Evolutionary conservation across 75 land plant species (phyloP).

Genomic region (Chamaecyparis obtusa): DNA sequence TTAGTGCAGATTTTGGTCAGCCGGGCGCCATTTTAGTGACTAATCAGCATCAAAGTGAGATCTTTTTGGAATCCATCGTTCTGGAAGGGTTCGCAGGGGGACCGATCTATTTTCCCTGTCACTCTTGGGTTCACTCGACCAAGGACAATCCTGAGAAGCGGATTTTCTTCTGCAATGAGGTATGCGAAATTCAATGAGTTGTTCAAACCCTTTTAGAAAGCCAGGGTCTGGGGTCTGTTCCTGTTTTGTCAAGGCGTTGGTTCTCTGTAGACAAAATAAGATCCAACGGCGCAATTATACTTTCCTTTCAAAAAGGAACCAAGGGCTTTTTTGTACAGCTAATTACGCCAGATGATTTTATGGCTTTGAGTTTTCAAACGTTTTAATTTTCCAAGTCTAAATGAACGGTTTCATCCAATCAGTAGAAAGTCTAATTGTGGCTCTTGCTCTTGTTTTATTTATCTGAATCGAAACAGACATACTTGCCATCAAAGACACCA

Average conservation of each 20-base stretch:
- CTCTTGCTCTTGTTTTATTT: not conserved
- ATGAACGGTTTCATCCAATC: not conserved
- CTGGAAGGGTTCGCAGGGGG: constrained; percentile 45
- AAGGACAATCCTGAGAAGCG: constrained; percentile 46
- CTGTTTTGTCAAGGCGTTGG: not conserved
- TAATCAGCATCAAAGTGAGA: constrained; percentile 67
- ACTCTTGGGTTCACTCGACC: constrained; percentile 82
- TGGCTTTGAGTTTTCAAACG: not conserved
- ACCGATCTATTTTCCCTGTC: constrained; percentile 65
- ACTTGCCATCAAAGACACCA: constrained; percentile 69
- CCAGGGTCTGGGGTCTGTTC: not conserved
- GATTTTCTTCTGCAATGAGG: constrained; percentile 77
- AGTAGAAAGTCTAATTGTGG: not conserved
- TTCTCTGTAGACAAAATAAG: not conserved
- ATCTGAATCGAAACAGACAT: constrained; percentile 29
- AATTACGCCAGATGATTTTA: not conserved
- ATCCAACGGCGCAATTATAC: not conserved
- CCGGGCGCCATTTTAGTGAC: constrained; percentile 65
- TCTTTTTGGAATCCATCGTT: constrained; percentile 52
- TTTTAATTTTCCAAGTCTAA: not conserved
- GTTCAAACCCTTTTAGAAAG: not conserved
- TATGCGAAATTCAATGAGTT: constrained; percentile 8
- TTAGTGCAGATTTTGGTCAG: constrained; percentile 55
- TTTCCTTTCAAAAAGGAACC: not conserved
- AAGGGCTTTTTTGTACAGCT: not conserved